phyloP scores from a whole-genome alignment of 768 basidiomycete species.

The Boletus subcaerulescens region DNA sequence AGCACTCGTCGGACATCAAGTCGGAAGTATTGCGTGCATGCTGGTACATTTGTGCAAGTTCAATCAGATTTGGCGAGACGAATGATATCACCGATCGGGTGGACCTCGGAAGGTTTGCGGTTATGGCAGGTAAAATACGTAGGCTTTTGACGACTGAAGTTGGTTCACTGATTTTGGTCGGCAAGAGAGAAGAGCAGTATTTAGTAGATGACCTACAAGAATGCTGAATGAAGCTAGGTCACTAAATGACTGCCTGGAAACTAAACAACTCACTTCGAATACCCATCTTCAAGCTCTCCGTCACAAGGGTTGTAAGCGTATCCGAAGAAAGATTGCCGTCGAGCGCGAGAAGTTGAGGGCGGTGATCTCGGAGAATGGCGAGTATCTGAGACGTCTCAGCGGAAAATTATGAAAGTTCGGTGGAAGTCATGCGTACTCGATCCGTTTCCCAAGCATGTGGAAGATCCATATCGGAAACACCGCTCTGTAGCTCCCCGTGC shows the following conservation, averaged over 20 bases:
- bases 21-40: constrained; percentile 45
- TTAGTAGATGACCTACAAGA: constrained; percentile 57
- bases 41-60: constrained; percentile 62
- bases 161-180: constrained; percentile 65
- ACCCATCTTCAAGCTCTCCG: constrained; percentile 43
- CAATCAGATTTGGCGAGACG: constrained; percentile 82
- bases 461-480: constrained; percentile 90
- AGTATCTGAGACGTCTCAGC: constrained; percentile 42
- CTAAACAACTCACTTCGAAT: constrained; percentile 50
- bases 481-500: constrained; percentile 69
- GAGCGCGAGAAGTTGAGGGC: constrained; percentile 60
- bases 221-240: constrained; percentile 42
- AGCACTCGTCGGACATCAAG: constrained; percentile 50
- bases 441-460: constrained; percentile 47
- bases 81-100: constrained; percentile 55
- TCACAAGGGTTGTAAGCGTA: constrained; percentile 49
- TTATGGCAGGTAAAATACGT: constrained; percentile 63
- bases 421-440: constrained; percentile 33
- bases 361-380: constrained; percentile 43
- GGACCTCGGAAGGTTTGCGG: constrained; percentile 34
- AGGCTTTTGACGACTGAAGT: constrained; percentile 85
- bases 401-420: neutral
- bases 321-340: constrained; percentile 72
- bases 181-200: neutral
- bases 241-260: neutral